Base-by-base conservation (phyloP, 2,329 filamentous ascomycete species). In the Niveomyces coronatus region DNA sequence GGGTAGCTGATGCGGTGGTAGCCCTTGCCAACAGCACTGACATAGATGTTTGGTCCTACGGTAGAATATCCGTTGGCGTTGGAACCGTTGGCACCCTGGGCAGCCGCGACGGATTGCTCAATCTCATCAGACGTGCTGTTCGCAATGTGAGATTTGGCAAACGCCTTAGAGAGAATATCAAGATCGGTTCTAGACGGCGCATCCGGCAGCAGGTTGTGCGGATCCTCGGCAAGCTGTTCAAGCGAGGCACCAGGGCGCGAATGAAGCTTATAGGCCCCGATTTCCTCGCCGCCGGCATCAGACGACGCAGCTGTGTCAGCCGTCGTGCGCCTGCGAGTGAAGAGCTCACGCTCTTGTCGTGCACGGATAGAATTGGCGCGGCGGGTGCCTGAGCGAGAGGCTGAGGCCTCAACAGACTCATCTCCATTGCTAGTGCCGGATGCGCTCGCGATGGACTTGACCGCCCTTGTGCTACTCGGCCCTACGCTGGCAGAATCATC, bases 331-430 rank as follows among this genome's bases (percentile, higher is more conserved):
- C 85, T 86, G 20, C 89, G 76, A 1, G 88, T 94, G 54, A 83
- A 98, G 1, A 98, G 73, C 53, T 94, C 85, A 35, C 84, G 76
- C 51, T 96, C 91, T 57, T 98, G 91, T 46, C 82, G 85, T 49
- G 83, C 70, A 48, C 80, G 84, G 43, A 98, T 71, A 1, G 89
- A 96, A 40, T 88, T 76, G 39, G 79, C 79, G 18, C 87, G 79
- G 52, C 79, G 83, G 46, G 63, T 67, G 53, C 74, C 81, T 0
- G 82, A 83, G 36, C 84, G 72, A 5, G 75, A 65, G 18, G 74
- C 68, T 0, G 77, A 72, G 4, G 72, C 74, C 37, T 79, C 74
- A 4, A 69, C 65, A 31, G 71, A 82, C 18, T 79, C 79, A 22
- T 82, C 81, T 17, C 79, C 82, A 4, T 79, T 70, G 55, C 83